Evolutionary conservation across 225 moss, liverwort and hornwort genomes (phyloP).

Genomic region (Bryum argenteum): DNA sequence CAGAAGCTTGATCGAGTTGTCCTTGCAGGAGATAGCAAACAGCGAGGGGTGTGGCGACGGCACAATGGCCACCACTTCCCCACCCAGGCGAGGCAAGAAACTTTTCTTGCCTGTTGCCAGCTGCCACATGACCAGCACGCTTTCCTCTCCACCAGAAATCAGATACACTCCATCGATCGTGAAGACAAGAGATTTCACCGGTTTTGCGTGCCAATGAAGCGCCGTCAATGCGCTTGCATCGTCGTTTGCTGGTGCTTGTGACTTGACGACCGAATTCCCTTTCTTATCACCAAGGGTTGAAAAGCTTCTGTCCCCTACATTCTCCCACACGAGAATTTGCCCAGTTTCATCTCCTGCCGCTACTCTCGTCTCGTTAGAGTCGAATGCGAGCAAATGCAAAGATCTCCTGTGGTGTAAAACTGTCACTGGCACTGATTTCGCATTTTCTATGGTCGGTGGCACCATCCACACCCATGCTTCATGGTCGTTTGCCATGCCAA

Average conservation of each 20-base stretch:
- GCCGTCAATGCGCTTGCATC: conserved; percentile 76
- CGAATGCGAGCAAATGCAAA: conserved; percentile 59
- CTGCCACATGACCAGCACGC: conserved; percentile 92
- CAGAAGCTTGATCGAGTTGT: conserved; percentile 83
- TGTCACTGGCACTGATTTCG: conserved; percentile 29
- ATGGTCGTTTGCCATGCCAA: conserved; percentile 63
- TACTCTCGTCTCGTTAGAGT: conserved; percentile 64
- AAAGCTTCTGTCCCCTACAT: conserved; percentile 75
- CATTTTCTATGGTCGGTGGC: conserved; percentile 37
- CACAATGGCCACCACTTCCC: conserved; percentile 57
- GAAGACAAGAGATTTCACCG: conserved; percentile 72
- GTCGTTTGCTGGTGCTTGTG: conserved; percentile 63
- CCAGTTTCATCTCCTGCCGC: conserved; percentile 80
- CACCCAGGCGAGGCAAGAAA: conserved; percentile 81
- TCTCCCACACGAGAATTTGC: conserved; percentile 87
- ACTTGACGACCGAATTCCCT: not conserved
- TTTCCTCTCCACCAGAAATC: conserved; percentile 86
- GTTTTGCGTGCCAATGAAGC: conserved; percentile 86
- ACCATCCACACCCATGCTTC: conserved; percentile 81
- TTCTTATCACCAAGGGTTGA: not conserved
- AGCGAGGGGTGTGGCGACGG: conserved; percentile 68
- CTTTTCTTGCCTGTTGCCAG: conserved; percentile 79
- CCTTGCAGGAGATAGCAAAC: conserved; percentile 74
- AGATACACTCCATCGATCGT: conserved; percentile 83
- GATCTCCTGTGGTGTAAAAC: conserved; percentile 69